Evolutionary conservation across 192 early-diverging fungal genomes (phyloP), one percentile per base, ranked within the genome.

Genomic region (Kickxella alabastrina): DNA sequence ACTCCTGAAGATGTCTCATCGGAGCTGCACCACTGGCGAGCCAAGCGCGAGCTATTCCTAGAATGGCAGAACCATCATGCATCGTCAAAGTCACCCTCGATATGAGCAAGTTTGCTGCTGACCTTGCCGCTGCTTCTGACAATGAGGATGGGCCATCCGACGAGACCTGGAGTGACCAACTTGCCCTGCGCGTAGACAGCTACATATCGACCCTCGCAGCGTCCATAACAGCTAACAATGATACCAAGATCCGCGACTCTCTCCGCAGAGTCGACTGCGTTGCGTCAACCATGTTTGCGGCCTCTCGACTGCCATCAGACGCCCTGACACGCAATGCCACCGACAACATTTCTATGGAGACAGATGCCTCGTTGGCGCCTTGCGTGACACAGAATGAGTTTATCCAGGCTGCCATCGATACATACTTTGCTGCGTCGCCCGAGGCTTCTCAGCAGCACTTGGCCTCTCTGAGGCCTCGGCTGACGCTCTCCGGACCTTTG

Each of bases 21-120:
- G 9, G 69, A 73, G 43, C 69, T 73, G 24, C 52, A 73, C 42
- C 56, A 53, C 32, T 73, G 69, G 69, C 62, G 69, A 2, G 69
- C 62, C 23, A 65, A 55, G 24, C 63, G 63, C 13, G 69, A 73
- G 38, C 45, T 73, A 12, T 39, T 57, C 13, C 36, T 73, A 13
- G 61, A 64, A 18, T 73, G 69, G 69, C 69, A 54, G 69, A 65
- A 5, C 69, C 69, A 6, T 73, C 69, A 10, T 51, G 52, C 27
- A 57, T 73, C 19, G 54, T 73, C 10, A 46, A 60, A 10, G 54
- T 73, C 14, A 17, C 52, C 8, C 45, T 73, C 15, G 53, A 73
- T 32, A 61, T 38, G 49, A 49, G 54, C 38, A 37, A 38, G 14
- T 73, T 65, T 37, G 54, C 32, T 9, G 49, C 34, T 1, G 37